Percentiles rank a stretch among this genome's conserved stretches.
Evolutionary conservation across 441 rosid species (phyloP).

Genomic region (Aleurites moluccanus): DNA sequence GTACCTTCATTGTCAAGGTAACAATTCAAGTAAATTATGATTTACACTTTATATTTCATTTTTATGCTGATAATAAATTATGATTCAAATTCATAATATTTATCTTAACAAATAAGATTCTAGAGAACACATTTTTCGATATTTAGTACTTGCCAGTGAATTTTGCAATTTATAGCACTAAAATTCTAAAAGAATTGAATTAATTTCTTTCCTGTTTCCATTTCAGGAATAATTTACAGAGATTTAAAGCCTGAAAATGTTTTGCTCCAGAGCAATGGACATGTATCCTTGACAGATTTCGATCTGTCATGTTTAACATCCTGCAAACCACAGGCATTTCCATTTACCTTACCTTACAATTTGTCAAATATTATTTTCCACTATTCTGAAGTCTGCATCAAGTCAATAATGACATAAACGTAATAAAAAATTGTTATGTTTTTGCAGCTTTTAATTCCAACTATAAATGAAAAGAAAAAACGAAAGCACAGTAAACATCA

Average conservation of each 20-base stretch:
- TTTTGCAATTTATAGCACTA: neutral
- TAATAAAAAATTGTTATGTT: slow-evolving; percentile 7
- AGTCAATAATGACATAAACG: neutral
- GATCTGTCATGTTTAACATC: slow-evolving; percentile 95
- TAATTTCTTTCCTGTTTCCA: slow-evolving; percentile 10
- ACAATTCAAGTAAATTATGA: neutral
- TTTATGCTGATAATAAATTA: neutral
- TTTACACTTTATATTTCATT: neutral
- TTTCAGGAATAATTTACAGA: slow-evolving; percentile 84
- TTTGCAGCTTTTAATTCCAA: slow-evolving; percentile 67
- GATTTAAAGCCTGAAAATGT: slow-evolving; percentile 96
- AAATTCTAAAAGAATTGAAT: neutral
- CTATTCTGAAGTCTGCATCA: neutral
- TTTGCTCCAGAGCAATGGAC: slow-evolving; percentile 74
- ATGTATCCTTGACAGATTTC: slow-evolving; percentile 80
- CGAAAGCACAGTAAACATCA: slow-evolving; percentile 37
- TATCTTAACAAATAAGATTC: neutral
- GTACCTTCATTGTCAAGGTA: slow-evolving; percentile 99
- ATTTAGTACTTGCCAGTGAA: neutral
- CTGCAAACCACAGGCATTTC: slow-evolving; percentile 83
- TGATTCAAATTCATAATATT: neutral
- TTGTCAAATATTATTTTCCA: neutral
- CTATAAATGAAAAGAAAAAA: slow-evolving; percentile 60
- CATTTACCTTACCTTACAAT: neutral
- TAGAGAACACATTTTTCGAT: neutral